Conservation (phyloP, 2,329 filamentous ascomycete species). For the Ceratocystis huliohia region DNA sequence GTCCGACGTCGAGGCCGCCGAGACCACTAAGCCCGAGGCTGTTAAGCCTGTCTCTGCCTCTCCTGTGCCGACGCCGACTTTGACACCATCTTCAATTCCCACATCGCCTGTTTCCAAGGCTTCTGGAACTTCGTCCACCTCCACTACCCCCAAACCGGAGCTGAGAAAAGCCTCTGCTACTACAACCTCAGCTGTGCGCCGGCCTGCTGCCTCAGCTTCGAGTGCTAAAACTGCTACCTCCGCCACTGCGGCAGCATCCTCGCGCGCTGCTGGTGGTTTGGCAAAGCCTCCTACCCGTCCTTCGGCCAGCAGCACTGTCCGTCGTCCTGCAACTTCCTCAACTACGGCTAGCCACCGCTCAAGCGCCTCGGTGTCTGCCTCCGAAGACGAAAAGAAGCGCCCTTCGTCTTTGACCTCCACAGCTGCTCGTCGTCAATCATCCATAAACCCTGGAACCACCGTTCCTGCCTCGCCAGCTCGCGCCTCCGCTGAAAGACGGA, state of each 20-base stretch:
- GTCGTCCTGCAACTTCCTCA: conserved; percentile 28
- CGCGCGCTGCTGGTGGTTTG: conserved; percentile 31
- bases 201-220: conserved; percentile 28
- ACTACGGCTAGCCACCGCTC: conserved; percentile 34
- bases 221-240: conserved; percentile 26
- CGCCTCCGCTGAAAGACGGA: conserved; percentile 24
- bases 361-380: conserved; percentile 37
- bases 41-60: conserved; percentile 28
- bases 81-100: conserved; percentile 25
- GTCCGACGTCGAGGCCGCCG: conserved; percentile 38
- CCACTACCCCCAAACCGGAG: conserved; percentile 24
- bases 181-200: conserved; percentile 27
- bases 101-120: conserved; percentile 28
- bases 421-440: conserved; percentile 29
- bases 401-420: conserved; percentile 24
- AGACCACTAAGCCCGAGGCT: conserved; percentile 35
- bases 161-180: conserved; percentile 29
- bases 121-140: conserved; percentile 23
- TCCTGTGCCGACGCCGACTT: conserved; percentile 20
- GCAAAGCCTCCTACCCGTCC: conserved; percentile 40
- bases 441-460: conserved; percentile 25
- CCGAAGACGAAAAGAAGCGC: conserved; percentile 39
- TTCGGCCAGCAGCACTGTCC: conserved; percentile 29
- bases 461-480: conserved; percentile 27
- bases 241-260: conserved; percentile 19